phyloP scores from a whole-genome alignment of 2,329 filamentous ascomycete genomes.

The Xylaria arbuscula region DNA sequence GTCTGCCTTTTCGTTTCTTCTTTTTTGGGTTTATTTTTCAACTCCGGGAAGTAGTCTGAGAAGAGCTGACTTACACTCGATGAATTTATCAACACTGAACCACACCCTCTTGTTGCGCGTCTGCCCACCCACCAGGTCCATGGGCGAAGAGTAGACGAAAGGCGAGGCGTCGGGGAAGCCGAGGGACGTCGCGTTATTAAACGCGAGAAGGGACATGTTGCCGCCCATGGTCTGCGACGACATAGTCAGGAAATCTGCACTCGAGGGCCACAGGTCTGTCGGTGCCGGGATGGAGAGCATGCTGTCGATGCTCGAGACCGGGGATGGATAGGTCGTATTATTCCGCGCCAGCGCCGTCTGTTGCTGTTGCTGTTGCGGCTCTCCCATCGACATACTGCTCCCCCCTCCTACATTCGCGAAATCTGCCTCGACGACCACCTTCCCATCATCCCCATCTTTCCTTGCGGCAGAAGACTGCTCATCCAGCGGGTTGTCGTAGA shows the following conservation, averaged over 20 bases:
- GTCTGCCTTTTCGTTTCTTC: not conserved
- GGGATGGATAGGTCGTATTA: slow-evolving; percentile 23
- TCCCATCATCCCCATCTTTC: not conserved
- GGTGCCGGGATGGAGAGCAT: slow-evolving; percentile 29
- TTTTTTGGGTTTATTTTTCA: too few species aligned
- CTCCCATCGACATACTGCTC: not conserved
- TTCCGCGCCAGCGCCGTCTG: slow-evolving; percentile 6
- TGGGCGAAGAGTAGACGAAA: slow-evolving; percentile 26
- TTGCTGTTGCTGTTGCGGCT: slow-evolving; percentile 13
- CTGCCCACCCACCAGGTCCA: slow-evolving; percentile 22
- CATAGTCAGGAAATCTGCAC: slow-evolving; percentile 21
- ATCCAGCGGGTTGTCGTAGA: slow-evolving; percentile 46
- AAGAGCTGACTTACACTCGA: slow-evolving; percentile 32
- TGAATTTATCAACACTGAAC: slow-evolving; percentile 37
- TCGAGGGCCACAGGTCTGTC: slow-evolving; percentile 25
- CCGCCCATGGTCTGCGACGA: slow-evolving; percentile 14
- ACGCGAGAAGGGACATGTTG: slow-evolving; percentile 26
- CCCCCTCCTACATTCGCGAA: not conserved
- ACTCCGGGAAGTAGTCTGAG: too few species aligned
- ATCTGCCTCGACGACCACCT: not conserved
- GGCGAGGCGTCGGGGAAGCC: slow-evolving; percentile 22
- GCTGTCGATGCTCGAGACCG: slow-evolving; percentile 34
- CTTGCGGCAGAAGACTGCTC: not conserved
- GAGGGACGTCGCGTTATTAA: slow-evolving; percentile 7
- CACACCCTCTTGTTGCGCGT: slow-evolving; percentile 32